Evolutionary conservation across 2,329 filamentous ascomycete species (phyloP).

Genomic region (Trichocomaceae sp.): DNA sequence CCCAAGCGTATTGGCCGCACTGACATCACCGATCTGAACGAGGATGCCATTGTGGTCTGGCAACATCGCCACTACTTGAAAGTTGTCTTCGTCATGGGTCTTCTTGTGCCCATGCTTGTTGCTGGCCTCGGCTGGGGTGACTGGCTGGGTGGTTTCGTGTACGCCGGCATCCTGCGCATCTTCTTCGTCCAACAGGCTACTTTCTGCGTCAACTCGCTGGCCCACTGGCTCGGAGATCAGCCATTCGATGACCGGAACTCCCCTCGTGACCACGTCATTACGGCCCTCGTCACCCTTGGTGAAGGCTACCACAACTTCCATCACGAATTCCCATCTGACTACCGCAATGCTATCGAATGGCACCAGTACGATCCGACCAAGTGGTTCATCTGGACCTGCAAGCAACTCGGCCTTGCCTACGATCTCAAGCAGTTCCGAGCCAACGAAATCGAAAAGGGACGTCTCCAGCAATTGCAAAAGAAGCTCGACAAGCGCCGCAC

Average conservation of each 20-base stretch:
- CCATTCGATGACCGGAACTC: conserved; percentile 91
- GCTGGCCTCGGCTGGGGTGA: conserved; percentile 75
- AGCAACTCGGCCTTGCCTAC: conserved; percentile 74
- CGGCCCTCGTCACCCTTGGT: conserved; percentile 74
- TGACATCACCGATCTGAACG: conserved; percentile 82
- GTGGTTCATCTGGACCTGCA: conserved; percentile 80
- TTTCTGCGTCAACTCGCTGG: conserved; percentile 87
- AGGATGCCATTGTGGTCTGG: conserved; percentile 77
- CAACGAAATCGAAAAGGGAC: conserved; percentile 90
- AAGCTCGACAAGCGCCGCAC: conserved; percentile 83
- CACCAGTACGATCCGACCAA: conserved; percentile 89
- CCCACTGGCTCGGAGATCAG: conserved; percentile 87
- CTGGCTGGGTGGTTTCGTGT: conserved; percentile 74
- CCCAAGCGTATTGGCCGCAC: conserved; percentile 81
- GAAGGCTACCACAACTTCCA: conserved; percentile 96
- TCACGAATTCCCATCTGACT: conserved; percentile 89
- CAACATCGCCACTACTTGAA: conserved; percentile 84
- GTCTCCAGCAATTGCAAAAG: conserved; percentile 83
- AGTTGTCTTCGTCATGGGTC: conserved; percentile 68
- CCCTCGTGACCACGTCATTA: conserved; percentile 80
- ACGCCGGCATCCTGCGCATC: conserved; percentile 76
- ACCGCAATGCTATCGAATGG: conserved; percentile 87
- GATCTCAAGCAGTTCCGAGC: conserved; percentile 85
- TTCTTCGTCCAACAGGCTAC: conserved; percentile 89
- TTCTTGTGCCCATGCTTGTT: conserved; percentile 68